phyloP scores from a whole-genome alignment of 2,329 filamentous ascomycete species.

The Emmonsiellopsis sp. region DNA sequence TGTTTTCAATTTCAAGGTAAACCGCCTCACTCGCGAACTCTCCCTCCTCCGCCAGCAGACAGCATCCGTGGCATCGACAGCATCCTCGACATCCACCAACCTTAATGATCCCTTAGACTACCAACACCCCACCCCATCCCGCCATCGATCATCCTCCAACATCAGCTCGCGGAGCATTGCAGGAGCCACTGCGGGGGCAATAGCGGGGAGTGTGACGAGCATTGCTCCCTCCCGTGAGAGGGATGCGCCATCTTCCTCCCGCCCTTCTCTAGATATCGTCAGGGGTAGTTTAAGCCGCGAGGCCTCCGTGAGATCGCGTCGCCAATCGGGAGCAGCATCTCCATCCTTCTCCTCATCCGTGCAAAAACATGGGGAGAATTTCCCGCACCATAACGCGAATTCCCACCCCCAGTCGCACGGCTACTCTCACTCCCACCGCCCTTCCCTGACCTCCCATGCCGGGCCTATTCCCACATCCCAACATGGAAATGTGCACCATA shows the following conservation, averaged over 20 bases:
- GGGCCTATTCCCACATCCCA: background rate
- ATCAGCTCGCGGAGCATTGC: slow-evolving; percentile 38
- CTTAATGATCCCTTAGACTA: slow-evolving; percentile 41
- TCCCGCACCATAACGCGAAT: slow-evolving; percentile 14
- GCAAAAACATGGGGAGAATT: slow-evolving; percentile 12
- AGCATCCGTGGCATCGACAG: slow-evolving; percentile 52
- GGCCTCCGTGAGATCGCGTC: slow-evolving; percentile 32
- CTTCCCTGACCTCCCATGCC: background rate
- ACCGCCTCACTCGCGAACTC: slow-evolving; percentile 84
- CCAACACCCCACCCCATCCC: slow-evolving; percentile 41
- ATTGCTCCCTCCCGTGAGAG: slow-evolving; percentile 36
- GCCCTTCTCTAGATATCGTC: slow-evolving; percentile 20
- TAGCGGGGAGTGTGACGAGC: slow-evolving; percentile 30
- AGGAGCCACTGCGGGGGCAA: slow-evolving; percentile 19
- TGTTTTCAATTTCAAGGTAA: slow-evolving; percentile 59
- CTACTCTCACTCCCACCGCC: slow-evolving; percentile 20
- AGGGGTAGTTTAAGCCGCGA: slow-evolving; percentile 32
- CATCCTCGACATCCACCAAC: slow-evolving; percentile 47
- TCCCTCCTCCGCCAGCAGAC: slow-evolving; percentile 67
- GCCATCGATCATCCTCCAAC: slow-evolving; percentile 49
- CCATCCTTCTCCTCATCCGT: slow-evolving; percentile 22
- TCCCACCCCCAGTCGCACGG: slow-evolving; percentile 23
- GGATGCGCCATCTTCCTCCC: slow-evolving; percentile 18
- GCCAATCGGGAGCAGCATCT: slow-evolving; percentile 23
- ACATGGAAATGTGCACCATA: slow-evolving; percentile 10